phyloP scores from a whole-genome alignment of 352 stramenopile genomes.

The Globisporangium splendens region DNA sequence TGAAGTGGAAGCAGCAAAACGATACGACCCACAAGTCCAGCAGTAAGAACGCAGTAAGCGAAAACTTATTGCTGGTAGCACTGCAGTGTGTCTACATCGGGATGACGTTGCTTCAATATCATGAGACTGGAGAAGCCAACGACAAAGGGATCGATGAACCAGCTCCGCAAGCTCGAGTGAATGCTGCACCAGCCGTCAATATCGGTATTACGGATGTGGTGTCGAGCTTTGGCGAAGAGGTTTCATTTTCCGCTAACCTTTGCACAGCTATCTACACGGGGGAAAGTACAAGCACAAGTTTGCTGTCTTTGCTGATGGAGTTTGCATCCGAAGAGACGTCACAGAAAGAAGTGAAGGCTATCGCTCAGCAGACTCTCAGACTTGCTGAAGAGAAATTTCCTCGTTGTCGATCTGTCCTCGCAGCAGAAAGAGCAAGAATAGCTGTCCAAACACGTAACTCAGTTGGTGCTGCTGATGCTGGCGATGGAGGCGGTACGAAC shows the following conservation, averaged over 20 bases:
- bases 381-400: slow-evolving; percentile 13
- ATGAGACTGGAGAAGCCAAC: slow-evolving; percentile 2
- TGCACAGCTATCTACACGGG: slow-evolving; percentile 11
- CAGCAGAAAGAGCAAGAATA: background rate
- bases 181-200: slow-evolving; percentile 1
- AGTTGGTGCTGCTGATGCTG: background rate
- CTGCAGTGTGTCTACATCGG: slow-evolving; percentile 54
- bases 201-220: slow-evolving; percentile 22
- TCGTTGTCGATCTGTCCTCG: slow-evolving; percentile 4
- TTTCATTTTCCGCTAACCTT: slow-evolving; percentile 39
- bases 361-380: slow-evolving; percentile 10
- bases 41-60: slow-evolving; percentile 19
- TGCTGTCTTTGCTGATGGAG: slow-evolving; percentile 7
- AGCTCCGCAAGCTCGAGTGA: slow-evolving; percentile 3
- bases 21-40: slow-evolving; percentile 3
- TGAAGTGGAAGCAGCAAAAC: slow-evolving; percentile 26
- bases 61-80: slow-evolving; percentile 55
- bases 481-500: slow-evolving; percentile 4
- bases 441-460: background rate
- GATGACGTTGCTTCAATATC: slow-evolving; percentile 19
- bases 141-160: background rate
- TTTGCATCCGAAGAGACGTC: slow-evolving; percentile 7
- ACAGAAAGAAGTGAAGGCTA: slow-evolving; percentile 5
- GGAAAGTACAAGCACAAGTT: slow-evolving; percentile 14
- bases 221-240: slow-evolving; percentile 25